Evolutionary conservation across 768 basidiomycete species (phyloP).

Genomic region (Lactarius pseudohatsudake): DNA sequence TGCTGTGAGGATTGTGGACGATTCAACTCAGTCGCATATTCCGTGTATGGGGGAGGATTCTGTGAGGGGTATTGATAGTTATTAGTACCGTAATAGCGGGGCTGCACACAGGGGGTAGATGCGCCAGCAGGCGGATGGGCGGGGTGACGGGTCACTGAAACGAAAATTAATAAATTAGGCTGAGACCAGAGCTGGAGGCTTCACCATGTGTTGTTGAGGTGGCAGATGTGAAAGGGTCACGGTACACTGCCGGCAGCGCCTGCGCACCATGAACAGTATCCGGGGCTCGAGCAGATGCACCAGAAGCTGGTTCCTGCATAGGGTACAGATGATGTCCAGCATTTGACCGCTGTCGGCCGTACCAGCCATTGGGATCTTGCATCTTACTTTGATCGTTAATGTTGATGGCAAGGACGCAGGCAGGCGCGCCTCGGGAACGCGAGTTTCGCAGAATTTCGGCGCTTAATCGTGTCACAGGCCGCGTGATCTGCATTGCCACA

Average conservation of each 20-base stretch:
- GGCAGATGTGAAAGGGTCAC: slow-evolving; percentile 62
- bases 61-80: slow-evolving; percentile 34
- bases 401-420: slow-evolving; percentile 8
- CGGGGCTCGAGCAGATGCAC: slow-evolving; percentile 29
- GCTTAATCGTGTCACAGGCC: slow-evolving; percentile 7
- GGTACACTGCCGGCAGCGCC: slow-evolving; percentile 59
- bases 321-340: slow-evolving; percentile 12
- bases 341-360: slow-evolving; percentile 14
- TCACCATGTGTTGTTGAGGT: slow-evolving; percentile 76
- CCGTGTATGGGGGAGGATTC: slow-evolving; percentile 57
- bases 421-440: slow-evolving; percentile 12
- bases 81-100: slow-evolving; percentile 46
- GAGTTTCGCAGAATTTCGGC: background rate
- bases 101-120: slow-evolving; percentile 62
- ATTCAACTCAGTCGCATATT: slow-evolving; percentile 62
- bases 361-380: slow-evolving; percentile 26
- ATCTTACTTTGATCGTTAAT: slow-evolving; percentile 16
- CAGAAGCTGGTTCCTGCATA: slow-evolving; percentile 15
- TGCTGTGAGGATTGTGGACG: slow-evolving; percentile 53
- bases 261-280: slow-evolving; percentile 70
- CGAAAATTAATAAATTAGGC: slow-evolving; percentile 11
- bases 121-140: slow-evolving; percentile 57
- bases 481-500: background rate
- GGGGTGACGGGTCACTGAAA: slow-evolving; percentile 65
- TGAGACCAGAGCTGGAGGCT: slow-evolving; percentile 14